Evolutionary conservation across 202 grass and related monocot genomes (phyloP).

Genomic region (Elaeis oleifera): DNA sequence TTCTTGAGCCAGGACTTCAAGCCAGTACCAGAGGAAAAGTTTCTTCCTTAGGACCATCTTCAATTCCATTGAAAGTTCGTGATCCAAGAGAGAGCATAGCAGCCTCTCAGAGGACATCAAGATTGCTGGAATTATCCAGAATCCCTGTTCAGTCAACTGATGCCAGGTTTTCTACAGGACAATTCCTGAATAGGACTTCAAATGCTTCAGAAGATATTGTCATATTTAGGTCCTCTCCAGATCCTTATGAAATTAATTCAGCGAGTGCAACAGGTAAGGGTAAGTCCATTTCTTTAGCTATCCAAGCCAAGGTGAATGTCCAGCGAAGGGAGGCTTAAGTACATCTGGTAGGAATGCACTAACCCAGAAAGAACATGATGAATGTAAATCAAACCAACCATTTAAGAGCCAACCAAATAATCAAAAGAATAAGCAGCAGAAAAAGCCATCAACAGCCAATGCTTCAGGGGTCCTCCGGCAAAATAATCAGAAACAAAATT

Average conservation of each 20-base stretch:
- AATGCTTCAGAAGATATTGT: slow-evolving; percentile 70
- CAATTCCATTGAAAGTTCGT: slow-evolving; percentile 37
- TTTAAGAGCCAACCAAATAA: slow-evolving; percentile 38
- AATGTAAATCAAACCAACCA: slow-evolving; percentile 46
- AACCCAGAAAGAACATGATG: slow-evolving; percentile 50
- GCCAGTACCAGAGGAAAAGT: slow-evolving; percentile 54
- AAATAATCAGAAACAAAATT: slow-evolving; percentile 97
- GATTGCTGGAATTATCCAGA: slow-evolving; percentile 42
- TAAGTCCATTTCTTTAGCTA: slow-evolving; percentile 61
- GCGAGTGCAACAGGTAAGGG: slow-evolving; percentile 41
- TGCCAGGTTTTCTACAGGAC: slow-evolving; percentile 31
- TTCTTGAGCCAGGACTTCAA: slow-evolving; percentile 61
- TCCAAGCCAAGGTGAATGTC: slow-evolving; percentile 80
- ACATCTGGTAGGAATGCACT: slow-evolving; percentile 40
- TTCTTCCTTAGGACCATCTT: slow-evolving; percentile 49
- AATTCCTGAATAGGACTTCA: slow-evolving; percentile 34
- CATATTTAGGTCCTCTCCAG: slow-evolving; percentile 46
- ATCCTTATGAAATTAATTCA: slow-evolving; percentile 49
- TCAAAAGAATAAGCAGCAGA: slow-evolving; percentile 55
- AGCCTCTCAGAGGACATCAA: slow-evolving; percentile 33
- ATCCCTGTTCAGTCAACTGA: slow-evolving; percentile 32
- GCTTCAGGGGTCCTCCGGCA: slow-evolving; percentile 49
- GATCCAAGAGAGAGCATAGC: slow-evolving; percentile 35
- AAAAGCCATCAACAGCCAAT: slow-evolving; percentile 45
- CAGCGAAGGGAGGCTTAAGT: slow-evolving; percentile 65